Evolutionary conservation across 108 stramenopile species (phyloP), one percentile per base, ranked within the genome.

Genomic region (Schizochytrium sp.): DNA sequence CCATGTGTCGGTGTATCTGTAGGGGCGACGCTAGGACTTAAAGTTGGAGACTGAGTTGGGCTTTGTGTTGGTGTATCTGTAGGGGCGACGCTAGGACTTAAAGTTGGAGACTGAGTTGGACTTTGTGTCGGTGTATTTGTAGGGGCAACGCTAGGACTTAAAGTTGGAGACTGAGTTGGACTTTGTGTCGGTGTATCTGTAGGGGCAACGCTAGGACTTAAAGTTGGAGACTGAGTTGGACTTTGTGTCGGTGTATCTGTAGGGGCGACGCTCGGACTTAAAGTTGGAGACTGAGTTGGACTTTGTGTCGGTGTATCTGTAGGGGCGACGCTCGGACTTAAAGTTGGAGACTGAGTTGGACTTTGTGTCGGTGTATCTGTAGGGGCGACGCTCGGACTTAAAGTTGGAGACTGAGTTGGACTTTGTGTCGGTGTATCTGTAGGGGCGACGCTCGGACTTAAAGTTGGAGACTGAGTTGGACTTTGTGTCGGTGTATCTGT

Each of bases 21-120:
- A 17, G 72, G 72, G 15, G 19, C 28, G 15, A 41, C 28, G 42
- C 40, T 72, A 1, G 72, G 72, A 2, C 19, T n/a, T 44, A 28
- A 28, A n/a, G 72, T 72, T 28, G 72, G 72, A 28, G 72, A 38
- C 28, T n/a, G 40, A 13, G 76, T 83, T 10, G 76, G 76, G 40
- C 50, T 55, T 5, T 55, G 45, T n/a, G 76, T 83, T 2, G 76
- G 28, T 1, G 47, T 5, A n/a, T 42, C 76, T 42, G 76, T 83
- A 55, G 76, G 76, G 10, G 28, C 19, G 53, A 5, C 28, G 49
- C 19, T 60, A 17, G 59, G 59, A 17, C 19, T 60, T 17, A 19
- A 17, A 17, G 76, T 83, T 40, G 76, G 76, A 42, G 28, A 83
- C 1, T 10, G n/a, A 3, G 76, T 55, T 83, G 76, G 72, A 17